phyloP scores from a whole-genome alignment of 1,284 basidiomycete species.

The Testicularia cyperi region DNA sequence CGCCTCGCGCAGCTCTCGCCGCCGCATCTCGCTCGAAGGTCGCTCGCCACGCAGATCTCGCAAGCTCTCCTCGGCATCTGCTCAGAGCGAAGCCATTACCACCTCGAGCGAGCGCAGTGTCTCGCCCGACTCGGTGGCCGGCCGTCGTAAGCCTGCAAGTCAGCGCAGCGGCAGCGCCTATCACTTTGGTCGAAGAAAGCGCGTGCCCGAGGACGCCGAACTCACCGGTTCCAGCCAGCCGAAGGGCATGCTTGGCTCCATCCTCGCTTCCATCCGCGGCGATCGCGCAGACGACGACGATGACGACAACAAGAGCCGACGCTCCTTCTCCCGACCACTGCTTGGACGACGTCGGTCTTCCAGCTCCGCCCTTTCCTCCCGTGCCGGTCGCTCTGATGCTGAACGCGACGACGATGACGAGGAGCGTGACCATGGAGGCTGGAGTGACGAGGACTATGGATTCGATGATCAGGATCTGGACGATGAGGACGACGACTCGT shows the following conservation, averaged over 20 bases:
- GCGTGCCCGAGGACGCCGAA: conserved; percentile 23
- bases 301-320: conserved; percentile 38
- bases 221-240: conserved; percentile 19
- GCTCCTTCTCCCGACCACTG: conserved; percentile 36
- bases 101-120: conserved; percentile 29
- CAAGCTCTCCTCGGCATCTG: conserved; percentile 26
- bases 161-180: conserved; percentile 40
- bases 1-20: conserved; percentile 41
- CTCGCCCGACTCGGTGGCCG: conserved; percentile 30
- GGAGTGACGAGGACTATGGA: conserved; percentile 46
- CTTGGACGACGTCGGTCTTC: conserved; percentile 33
- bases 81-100: conserved; percentile 33
- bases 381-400: conserved; percentile 19
- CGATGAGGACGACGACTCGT: conserved; percentile 31
- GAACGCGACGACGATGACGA: conserved; percentile 33
- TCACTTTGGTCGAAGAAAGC: conserved; percentile 34
- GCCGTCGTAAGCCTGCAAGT: conserved; percentile 33
- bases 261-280: conserved; percentile 51
- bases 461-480: conserved; percentile 31
- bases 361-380: conserved; percentile 27
- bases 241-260: conserved; percentile 51
- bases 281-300: conserved; percentile 39
- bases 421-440: conserved; percentile 20
- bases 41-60: conserved; percentile 34
- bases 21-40: conserved; percentile 48